Evolutionary conservation across 371 early-diverging fungal species (phyloP), one percentile per base, ranked within the genome.

Genomic region (Apophysomyces ossiformis): DNA sequence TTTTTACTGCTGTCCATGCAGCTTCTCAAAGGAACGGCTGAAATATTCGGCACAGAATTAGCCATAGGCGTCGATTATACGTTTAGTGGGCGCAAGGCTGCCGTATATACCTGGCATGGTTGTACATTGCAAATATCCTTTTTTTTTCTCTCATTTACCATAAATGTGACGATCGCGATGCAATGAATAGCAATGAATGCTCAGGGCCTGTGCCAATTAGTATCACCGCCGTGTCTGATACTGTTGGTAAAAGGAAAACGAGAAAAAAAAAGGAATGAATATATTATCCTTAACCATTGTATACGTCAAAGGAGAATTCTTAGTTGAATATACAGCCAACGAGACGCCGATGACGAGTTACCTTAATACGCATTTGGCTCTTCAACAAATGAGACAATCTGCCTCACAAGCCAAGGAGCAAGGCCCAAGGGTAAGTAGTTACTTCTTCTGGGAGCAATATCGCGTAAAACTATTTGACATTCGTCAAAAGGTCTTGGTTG

Each of bases 21-120:
- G 90, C 73, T 97, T 0, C 65, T 79, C 11, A 82, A 85, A 57
- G 99, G 97, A 16, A 84, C 85, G 4, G 97, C 95, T 3, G 98
- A 97, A 72, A 86, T 96, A 15, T 95, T 93, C 83, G 99, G 98
- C 7, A 88, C 94, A 4, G 97, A 97, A 69, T 79, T 97, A 4
- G 95, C 91, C 1, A 69, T 82, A n/a, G 92, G 89, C 37, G 79
- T 86, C 32, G 80, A 74, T 36, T 96, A 96, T 76, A 69, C 81
- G 7, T 94, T 98, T 71, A 81, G 83, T 45, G 94, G 95, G 26
- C 76, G 87, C 58, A 96, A 97, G 77, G 81, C 92, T 15, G 97
- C 96, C n/a, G 85, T 97, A 0, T 97, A 93, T 74, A 94, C 95
- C 4, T 98, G 95, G 94, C 90, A 94, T 64, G 99, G 98, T 15